Evolutionary conservation across 306 rosid species (phyloP), one percentile per base, ranked within the genome.

Genomic region (Styphnolobium japonicum): DNA sequence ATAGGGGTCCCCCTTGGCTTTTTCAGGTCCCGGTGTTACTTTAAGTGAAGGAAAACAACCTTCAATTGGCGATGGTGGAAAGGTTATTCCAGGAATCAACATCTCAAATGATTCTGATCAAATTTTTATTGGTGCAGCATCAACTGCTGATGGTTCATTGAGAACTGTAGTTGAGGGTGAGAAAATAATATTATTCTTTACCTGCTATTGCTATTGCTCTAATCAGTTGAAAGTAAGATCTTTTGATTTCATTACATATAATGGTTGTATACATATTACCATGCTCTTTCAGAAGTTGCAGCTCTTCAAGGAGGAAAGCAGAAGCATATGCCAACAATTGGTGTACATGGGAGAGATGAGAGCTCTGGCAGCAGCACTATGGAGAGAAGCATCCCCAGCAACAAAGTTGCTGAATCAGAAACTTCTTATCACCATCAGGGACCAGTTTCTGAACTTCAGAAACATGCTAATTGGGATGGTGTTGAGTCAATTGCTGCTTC

Each of bases 151-250:
- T 74, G 81, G 72, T 46, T 49, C 77, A 56, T 81, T 65, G 74
- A 49, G 39, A 48, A 65, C 70, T 71, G 48, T 39, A 23, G 68
- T 61, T 64, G 87, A 78, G 40, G 94, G 94, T 90, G 86, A 78
- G 92, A 55, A 67, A 67, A 75, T 22, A 18, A 9, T 67, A 63
- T 5, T 82, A 2, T 31, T 16, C 31, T 51, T 73, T 55, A 36
- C 49, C 29, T 42, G 6, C 23, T 66, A 4, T 36, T 42, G 6
- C 23, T 66, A 4, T 68, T 80, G 51, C 49, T 49, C 8, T 16
- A 37, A 12, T 34, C 5, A 33, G 31, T 72, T 57, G 79, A 77
- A 56, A 58, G 49, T 39, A 34, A 23, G 16, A 71, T 64, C 29
- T 52, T 78, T 19, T 23, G 10, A 67, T 78, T 78, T 77, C 7